These are phyloP conservation scores for Alternaria gaisen DNA, from an alignment of 2,329 filamentous ascomycete species.

Conservation along the genomic window DNA sequence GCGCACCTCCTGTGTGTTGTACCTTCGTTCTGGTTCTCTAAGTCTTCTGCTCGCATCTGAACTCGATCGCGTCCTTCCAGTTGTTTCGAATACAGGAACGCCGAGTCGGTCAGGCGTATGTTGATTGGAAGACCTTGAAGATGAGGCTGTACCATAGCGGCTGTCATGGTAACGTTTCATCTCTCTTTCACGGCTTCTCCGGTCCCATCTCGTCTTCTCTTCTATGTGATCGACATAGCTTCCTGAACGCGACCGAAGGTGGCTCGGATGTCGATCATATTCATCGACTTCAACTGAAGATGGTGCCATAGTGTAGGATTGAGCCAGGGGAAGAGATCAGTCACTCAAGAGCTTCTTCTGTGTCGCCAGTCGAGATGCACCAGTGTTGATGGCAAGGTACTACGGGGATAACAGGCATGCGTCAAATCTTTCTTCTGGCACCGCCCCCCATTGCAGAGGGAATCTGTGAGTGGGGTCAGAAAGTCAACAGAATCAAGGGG, in stretches of 20 bases:
- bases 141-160: conserved; percentile 3
- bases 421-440: neutral
- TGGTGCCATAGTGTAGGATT: conserved; percentile 14
- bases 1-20: conserved; percentile 29
- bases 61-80: conserved; percentile 20
- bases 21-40: conserved; percentile 12
- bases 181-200: conserved; percentile 28
- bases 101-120: conserved; percentile 29
- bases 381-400: neutral
- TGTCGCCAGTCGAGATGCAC: neutral
- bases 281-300: conserved; percentile 19
- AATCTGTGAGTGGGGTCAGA: conserved; percentile 6
- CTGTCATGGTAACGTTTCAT: conserved; percentile 35
- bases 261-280: conserved; percentile 5
- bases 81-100: conserved; percentile 30
- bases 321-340: neutral
- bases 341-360: neutral
- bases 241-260: conserved; percentile 35
- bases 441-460: conserved; percentile 7
- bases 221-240: conserved; percentile 36
- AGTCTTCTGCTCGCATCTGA: conserved; percentile 15
- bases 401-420: neutral
- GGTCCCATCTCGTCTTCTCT: conserved; percentile 28
- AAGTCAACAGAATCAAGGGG: conserved; percentile 5
- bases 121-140: conserved; percentile 7